Evolutionary conservation across 2,329 filamentous ascomycete genomes (phyloP).

Genomic region (Aspergillus sp.): DNA sequence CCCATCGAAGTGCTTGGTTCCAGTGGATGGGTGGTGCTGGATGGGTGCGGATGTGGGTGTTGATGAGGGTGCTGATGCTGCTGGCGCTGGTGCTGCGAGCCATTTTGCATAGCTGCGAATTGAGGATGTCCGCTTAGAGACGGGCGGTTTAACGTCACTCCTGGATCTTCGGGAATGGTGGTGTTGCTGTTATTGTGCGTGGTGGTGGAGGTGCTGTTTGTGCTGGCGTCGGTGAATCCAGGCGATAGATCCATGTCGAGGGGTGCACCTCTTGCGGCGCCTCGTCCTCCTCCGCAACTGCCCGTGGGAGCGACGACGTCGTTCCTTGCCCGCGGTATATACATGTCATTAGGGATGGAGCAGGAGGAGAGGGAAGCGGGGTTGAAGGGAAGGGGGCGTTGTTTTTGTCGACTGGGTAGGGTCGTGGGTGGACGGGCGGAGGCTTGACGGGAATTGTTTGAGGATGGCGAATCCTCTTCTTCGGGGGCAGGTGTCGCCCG

Average conservation of each 20-base stretch:
- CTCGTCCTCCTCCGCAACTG: no score
- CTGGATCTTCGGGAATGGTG: conserved; percentile 15
- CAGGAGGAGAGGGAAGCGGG: neutral
- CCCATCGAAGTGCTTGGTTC: neutral
- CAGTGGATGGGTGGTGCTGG: neutral
- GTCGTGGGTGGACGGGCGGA: conserved; percentile 6
- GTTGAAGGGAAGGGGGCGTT: conserved; percentile 1
- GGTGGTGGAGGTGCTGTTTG: conserved; percentile 9
- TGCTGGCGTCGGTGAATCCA: conserved; percentile 25
- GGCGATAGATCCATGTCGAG: conserved; percentile 34
- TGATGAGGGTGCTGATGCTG: neutral
- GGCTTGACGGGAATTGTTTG: conserved; percentile 3
- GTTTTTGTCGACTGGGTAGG: conserved; percentile 28
- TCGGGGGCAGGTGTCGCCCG: neutral
- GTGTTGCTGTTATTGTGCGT: conserved; percentile 5
- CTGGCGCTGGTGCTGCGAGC: conserved; percentile 3
- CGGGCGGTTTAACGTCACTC: conserved; percentile 5
- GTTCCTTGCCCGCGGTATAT: neutral
- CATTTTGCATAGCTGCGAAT: conserved; percentile 14
- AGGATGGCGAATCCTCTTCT: neutral
- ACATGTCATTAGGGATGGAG: conserved; percentile 7
- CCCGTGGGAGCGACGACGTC: neutral
- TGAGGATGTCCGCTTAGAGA: conserved; percentile 10
- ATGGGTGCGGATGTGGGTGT: neutral
- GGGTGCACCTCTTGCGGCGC: neutral